Evolutionary conservation across 805 yeast genomes (phyloP), one percentile per base, ranked within the genome.

Genomic region (Vanderwaltozyma polyspora): DNA sequence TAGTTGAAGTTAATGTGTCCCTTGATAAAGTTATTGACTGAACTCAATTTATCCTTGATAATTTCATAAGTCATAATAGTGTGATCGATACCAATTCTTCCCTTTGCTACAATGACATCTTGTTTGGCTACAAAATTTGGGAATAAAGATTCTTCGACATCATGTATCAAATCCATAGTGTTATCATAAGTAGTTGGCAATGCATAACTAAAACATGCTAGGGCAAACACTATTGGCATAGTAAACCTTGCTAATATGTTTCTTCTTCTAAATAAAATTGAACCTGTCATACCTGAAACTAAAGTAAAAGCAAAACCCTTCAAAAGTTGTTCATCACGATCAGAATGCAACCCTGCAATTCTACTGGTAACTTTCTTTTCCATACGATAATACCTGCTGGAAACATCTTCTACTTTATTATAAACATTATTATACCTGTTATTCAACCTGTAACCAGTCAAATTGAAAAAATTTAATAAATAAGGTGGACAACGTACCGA

Each of bases 271-370:
- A 79, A 67, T 33, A 74, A 44, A 14, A 78, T 70, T 29, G 74
- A 66, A 31, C 84, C 85, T 1, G 79, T 57, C 51, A 77, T 63
- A 11, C 67, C 60, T 18, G 78, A 83, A 26, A 76, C 66, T 5
- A 66, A 48, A 25, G 74, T 60, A 43, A 74, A 76, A 3, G 74
- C 50, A 3, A 75, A 48, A 40, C 76, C 77, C 3, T 82, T 81
- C 29, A 73, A 55, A 32, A 76, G 58, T 35, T 64, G 71, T 49
- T 76, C 84, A 32, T 60, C 58, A 43, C 65, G 72, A 44, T 70
- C 71, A 3, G 51, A 49, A 49, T 73, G 82, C 37, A 76, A 59
- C 13, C 62, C 59, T 21, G 74, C 62, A 11, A 74, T 52, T n/a
- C 76, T 70, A 16, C 59, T 48, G 3, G 77, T 66, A 17, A 76